Evolutionary conservation across 352 stramenopile genomes (phyloP), one percentile per base, ranked within the genome.

Genomic region (Hyaloperonospora brassicae): DNA sequence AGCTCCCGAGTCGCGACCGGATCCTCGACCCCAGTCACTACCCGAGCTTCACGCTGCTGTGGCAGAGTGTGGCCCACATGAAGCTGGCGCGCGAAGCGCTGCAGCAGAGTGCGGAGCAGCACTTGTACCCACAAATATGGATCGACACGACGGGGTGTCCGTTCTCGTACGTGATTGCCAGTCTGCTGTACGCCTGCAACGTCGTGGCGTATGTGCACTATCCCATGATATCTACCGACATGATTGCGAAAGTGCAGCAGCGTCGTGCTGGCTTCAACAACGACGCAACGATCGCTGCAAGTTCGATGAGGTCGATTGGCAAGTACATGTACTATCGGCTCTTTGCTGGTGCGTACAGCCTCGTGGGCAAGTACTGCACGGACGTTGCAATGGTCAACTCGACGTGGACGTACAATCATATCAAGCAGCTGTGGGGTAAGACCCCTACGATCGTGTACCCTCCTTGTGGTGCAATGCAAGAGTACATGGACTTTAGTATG

Each of bases 201-300:
- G 83, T 99, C 31, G 77, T 89, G 2, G 82, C 94, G 43, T 99
- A 99, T 81, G 94, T 98, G 24, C 97, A 99, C 79, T 99, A 99
- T 79, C 97, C 97, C 7, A 99, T 98, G 53, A 98, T 99, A 62
- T 98, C 88, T 46, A 97, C 89, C 31, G 96, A 99, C 62, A 99
- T 99, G 97, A 89, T 99, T 34, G 57, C 66, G 34, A 79, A 94
- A 35, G 95, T 99, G 5, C 87, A 86, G 58, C 76, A 97, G 51
- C 87, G 89, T 35, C 65, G 84, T 35, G 68, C 89, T 4, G 79
- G 83, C 12, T 98, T 98, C 69, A 99, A 98, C 74, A 98, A 99
- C 65, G 60, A 89, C 43, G 46, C 73, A 10, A 55, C 72, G 6
- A 89, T 98, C 27, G 78, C 93, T 5, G 53, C 60, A 10, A 97